These are phyloP conservation scores for Aspergillus campestris DNA, from an alignment of 495 filamentous ascomycete species.

Conservation along the genomic window DNA sequence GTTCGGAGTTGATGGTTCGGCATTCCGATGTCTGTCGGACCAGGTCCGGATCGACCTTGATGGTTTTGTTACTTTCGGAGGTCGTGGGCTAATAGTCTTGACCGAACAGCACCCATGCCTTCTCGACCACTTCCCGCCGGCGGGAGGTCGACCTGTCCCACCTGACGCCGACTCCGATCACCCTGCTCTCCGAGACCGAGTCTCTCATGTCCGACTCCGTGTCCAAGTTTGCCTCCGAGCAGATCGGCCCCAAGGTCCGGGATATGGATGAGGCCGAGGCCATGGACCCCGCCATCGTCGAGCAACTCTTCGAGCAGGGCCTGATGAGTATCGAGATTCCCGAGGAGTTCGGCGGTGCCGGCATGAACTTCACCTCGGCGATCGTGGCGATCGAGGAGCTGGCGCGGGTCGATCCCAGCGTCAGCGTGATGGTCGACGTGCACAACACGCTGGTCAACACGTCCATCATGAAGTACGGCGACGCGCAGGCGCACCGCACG, in stretches of 20 bases:
- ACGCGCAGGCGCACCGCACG: slow-evolving; percentile 62
- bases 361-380: slow-evolving; percentile 96
- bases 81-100: too few species aligned
- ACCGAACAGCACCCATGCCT: slow-evolving; percentile 47
- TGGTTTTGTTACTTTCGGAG: too few species aligned
- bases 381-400: slow-evolving; percentile 97
- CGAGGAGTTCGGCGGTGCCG: slow-evolving; percentile 91
- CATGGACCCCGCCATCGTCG: slow-evolving; percentile 84
- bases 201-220: slow-evolving; percentile 81
- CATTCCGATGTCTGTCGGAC: slow-evolving; percentile 30
- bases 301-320: slow-evolving; percentile 94
- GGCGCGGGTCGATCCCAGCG: slow-evolving; percentile 87
- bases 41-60: too few species aligned
- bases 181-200: slow-evolving; percentile 87
- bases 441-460: slow-evolving; percentile 99
- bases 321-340: slow-evolving; percentile 97
- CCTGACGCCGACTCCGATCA: slow-evolving; percentile 84
- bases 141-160: slow-evolving; percentile 55
- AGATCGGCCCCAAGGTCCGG: slow-evolving; percentile 83
- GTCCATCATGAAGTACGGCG: slow-evolving; percentile 78
- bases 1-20: slow-evolving; percentile 6
- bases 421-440: slow-evolving; percentile 87
- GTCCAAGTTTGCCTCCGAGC: slow-evolving; percentile 80
- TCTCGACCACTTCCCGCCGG: slow-evolving; percentile 60
- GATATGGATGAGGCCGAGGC: slow-evolving; percentile 96